A percentile compares a stretch with the other conserved stretches of the same genome.
phyloP scores from a whole-genome alignment of 495 filamentous ascomycete species.

The Staphylotrichum longicolle region DNA sequence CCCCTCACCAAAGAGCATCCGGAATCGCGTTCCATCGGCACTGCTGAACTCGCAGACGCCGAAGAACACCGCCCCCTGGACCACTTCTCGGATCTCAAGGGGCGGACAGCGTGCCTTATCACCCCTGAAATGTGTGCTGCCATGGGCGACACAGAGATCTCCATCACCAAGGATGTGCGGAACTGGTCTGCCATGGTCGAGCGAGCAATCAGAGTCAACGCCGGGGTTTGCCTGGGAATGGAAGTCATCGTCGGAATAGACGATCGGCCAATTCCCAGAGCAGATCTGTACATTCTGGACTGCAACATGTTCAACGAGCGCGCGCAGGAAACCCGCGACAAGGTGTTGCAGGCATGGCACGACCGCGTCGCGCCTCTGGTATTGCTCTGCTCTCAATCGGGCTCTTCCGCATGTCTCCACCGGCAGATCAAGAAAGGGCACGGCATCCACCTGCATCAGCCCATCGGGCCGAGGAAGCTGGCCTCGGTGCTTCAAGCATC shows the following conservation, averaged over 20 bases:
- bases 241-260: conserved; percentile 14
- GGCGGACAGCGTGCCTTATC: conserved; percentile 30
- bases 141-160: neutral
- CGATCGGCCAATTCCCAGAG: conserved; percentile 15
- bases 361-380: conserved; percentile 19
- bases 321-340: neutral
- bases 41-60: no score
- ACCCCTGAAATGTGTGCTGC: conserved; percentile 28
- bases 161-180: conserved; percentile 8
- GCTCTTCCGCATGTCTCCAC: conserved; percentile 15
- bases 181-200: conserved; percentile 18
- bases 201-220: conserved; percentile 19
- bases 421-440: conserved; percentile 5
- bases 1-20: conserved; percentile 27
- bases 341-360: neutral
- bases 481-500: conserved; percentile 12
- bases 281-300: conserved; percentile 30
- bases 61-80: neutral
- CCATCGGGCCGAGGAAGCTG: conserved; percentile 27
- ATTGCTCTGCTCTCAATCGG: conserved; percentile 24
- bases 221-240: conserved; percentile 22
- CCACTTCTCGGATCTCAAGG: conserved; percentile 11
- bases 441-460: conserved; percentile 28
- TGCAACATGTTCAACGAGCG: neutral
- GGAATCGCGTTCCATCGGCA: no score